phyloP scores from a whole-genome alignment of 2,329 filamentous ascomycete species.

The Aspergillus neotritici region DNA sequence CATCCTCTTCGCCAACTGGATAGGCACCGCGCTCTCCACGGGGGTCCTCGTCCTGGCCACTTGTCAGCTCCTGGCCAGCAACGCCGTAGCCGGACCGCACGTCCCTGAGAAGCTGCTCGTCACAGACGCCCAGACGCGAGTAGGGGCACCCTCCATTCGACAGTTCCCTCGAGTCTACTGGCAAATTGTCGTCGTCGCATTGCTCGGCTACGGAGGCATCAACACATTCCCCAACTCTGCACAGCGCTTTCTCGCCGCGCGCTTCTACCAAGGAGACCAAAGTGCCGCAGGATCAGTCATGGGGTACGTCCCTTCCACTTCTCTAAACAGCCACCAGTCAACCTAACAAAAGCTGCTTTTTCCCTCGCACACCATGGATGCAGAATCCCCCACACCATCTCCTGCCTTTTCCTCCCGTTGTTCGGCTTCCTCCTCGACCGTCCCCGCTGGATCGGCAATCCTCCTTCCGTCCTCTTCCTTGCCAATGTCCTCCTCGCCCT shows the following conservation, averaged over 20 bases:
- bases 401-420: background rate
- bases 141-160: background rate
- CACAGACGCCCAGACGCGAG: too few species aligned
- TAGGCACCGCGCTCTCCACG: slow-evolving; percentile 1
- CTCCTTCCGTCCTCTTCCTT: background rate
- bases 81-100: background rate
- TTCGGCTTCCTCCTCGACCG: slow-evolving; percentile 1
- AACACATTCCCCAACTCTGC: slow-evolving; percentile 6
- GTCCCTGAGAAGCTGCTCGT: too few species aligned
- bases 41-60: background rate
- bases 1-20: background rate
- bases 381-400: background rate
- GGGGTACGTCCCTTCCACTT: background rate
- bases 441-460: background rate
- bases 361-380: background rate
- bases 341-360: background rate
- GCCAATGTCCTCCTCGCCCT: background rate
- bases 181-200: slow-evolving; percentile 1
- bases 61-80: background rate
- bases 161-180: slow-evolving; percentile 1
- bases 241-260: slow-evolving; percentile 3
- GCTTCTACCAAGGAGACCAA: slow-evolving; percentile 2
- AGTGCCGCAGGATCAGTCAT: background rate
- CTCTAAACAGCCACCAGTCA: too few species aligned
- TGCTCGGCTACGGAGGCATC: slow-evolving; percentile 1